Evolutionary conservation across 1,284 basidiomycete genomes (phyloP).

Genomic region (Cystobasidium pallidum): DNA sequence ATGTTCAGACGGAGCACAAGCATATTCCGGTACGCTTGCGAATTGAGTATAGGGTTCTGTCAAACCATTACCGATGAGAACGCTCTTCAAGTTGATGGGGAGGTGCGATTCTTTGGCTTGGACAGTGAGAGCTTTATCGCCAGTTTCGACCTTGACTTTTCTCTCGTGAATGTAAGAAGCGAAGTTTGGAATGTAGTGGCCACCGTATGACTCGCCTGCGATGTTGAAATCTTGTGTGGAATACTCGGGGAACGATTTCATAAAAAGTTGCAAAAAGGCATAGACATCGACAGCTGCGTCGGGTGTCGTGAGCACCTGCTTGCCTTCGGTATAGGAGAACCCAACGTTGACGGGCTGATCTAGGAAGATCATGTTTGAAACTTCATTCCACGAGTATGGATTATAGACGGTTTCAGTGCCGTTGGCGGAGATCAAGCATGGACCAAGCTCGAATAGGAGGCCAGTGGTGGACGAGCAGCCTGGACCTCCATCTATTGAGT

Average conservation of each 20-base stretch:
- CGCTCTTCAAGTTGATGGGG: slow-evolving; percentile 72
- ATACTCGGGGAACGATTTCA: slow-evolving; percentile 57
- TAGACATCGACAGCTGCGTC: slow-evolving; percentile 81
- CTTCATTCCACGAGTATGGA: slow-evolving; percentile 73
- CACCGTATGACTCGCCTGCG: slow-evolving; percentile 59
- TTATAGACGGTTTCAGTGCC: slow-evolving; percentile 73
- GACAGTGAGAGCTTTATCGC: slow-evolving; percentile 57
- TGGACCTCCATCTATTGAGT: slow-evolving; percentile 49
- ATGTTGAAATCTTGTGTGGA: slow-evolving; percentile 50
- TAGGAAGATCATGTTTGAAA: slow-evolving; percentile 68
- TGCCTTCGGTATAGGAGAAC: slow-evolving; percentile 76
- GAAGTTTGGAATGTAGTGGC: slow-evolving; percentile 56
- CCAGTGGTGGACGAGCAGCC: slow-evolving; percentile 57
- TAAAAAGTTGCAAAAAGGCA: slow-evolving; percentile 85
- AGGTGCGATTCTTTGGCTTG: slow-evolving; percentile 55
- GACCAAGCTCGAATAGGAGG: slow-evolving; percentile 73
- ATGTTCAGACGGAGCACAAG: slow-evolving; percentile 68
- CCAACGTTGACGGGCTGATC: slow-evolving; percentile 89
- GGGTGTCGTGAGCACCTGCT: slow-evolving; percentile 71
- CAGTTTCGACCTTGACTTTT: slow-evolving; percentile 63
- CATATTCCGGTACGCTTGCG: slow-evolving; percentile 71
- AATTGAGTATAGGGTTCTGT: slow-evolving; percentile 68
- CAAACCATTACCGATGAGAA: slow-evolving; percentile 79
- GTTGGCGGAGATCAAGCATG: slow-evolving; percentile 71
- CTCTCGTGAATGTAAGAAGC: slow-evolving; percentile 73